A percentile compares a stretch with the other conserved stretches of the same genome.
Evolutionary conservation across 2,329 filamentous ascomycete genomes (phyloP).

Genomic region (Conoideocrella luteorostrata): DNA sequence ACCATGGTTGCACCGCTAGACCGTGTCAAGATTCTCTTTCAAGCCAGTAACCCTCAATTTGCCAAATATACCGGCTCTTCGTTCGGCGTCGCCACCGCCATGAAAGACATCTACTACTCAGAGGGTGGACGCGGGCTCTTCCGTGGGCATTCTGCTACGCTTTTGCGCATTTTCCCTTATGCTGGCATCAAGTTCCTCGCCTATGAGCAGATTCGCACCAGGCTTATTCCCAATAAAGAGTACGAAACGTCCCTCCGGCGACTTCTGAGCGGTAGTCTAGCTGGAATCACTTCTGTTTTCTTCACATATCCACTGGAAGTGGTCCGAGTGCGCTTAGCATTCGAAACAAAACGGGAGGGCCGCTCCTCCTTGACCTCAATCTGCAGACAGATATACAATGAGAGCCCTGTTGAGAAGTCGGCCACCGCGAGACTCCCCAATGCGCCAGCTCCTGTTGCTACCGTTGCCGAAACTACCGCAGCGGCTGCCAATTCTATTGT

Average conservation of each 20-base stretch:
- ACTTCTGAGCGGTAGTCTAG: slow-evolving; percentile 65
- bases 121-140: slow-evolving; percentile 76
- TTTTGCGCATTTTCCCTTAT: slow-evolving; percentile 93
- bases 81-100: slow-evolving; percentile 74
- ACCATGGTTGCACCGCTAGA: slow-evolving; percentile 93
- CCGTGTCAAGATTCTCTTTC: slow-evolving; percentile 97
- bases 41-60: slow-evolving; percentile 90
- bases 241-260: slow-evolving; percentile 78
- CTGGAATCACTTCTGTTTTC: slow-evolving; percentile 86
- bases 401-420: slow-evolving; percentile 46
- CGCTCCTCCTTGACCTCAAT: slow-evolving; percentile 68
- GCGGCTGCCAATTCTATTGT: slow-evolving; percentile 37
- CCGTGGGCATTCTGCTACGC: slow-evolving; percentile 87
- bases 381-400: slow-evolving; percentile 79
- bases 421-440: slow-evolving; percentile 22
- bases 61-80: slow-evolving; percentile 88
- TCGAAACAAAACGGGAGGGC: slow-evolving; percentile 75
- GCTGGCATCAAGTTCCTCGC: slow-evolving; percentile 96
- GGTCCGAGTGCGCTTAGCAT: slow-evolving; percentile 84
- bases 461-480: slow-evolving; percentile 35
- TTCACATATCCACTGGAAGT: slow-evolving; percentile 95
- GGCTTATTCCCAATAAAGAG: slow-evolving; percentile 63
- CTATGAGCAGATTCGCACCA: slow-evolving; percentile 87
- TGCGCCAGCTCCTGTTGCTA: slow-evolving; percentile 21
- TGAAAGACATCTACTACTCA: slow-evolving; percentile 72